Evolutionary conservation across 306 rosid genomes (phyloP).

Genomic region (Lathyrus sativus): DNA sequence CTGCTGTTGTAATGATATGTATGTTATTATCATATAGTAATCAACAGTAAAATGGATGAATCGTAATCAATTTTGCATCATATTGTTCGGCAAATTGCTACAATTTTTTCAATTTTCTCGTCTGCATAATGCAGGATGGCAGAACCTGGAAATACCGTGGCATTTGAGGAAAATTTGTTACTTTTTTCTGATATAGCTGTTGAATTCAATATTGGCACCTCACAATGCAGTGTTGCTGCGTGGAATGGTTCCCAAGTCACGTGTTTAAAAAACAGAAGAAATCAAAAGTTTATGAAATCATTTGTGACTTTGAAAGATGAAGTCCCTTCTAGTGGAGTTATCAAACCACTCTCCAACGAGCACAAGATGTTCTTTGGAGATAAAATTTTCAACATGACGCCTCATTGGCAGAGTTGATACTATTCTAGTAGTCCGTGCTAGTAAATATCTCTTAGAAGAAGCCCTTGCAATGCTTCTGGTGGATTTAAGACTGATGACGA

Average conservation of each 20-base stretch:
- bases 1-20: too few species aligned
- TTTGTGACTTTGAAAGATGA: slow-evolving; percentile 73
- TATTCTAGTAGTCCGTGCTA: too few species aligned
- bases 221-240: slow-evolving; percentile 82
- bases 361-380: too few species aligned
- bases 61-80: not conserved
- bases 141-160: slow-evolving; percentile 77
- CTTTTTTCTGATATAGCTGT: slow-evolving; percentile 70
- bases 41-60: too few species aligned
- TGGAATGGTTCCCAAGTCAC: slow-evolving; percentile 91
- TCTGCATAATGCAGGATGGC: slow-evolving; percentile 67
- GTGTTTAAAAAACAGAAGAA: slow-evolving; percentile 67
- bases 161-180: slow-evolving; percentile 67
- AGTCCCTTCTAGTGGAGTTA: slow-evolving; percentile 68
- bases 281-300: slow-evolving; percentile 77
- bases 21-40: too few species aligned
- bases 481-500: too few species aligned
- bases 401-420: too few species aligned
- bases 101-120: slow-evolving; percentile 5
- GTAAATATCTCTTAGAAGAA: too few species aligned
- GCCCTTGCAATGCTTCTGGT: too few species aligned
- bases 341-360: too few species aligned
- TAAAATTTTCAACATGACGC: too few species aligned
- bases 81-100: not conserved
- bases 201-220: slow-evolving; percentile 88